Percentiles rank a stretch among this genome's conserved stretches.
phyloP scores from a whole-genome alignment of 2,329 filamentous ascomycete species.

The Xylaria sp. region DNA sequence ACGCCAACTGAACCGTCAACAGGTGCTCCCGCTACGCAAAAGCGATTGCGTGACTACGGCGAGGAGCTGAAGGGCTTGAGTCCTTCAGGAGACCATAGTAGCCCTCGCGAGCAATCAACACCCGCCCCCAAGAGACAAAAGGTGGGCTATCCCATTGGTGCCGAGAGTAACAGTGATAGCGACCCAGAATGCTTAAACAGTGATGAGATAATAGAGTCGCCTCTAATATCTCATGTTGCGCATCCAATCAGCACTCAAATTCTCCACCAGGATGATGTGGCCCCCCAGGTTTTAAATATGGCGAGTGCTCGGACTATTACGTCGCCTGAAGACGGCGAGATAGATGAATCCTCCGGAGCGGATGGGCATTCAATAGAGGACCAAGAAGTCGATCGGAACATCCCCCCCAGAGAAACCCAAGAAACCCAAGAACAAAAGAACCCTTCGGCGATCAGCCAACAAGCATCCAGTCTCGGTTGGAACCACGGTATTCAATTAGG shows the following conservation, averaged over 20 bases:
- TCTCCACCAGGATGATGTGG: not conserved
- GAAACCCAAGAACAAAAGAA: conserved; percentile 1
- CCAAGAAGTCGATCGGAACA: not conserved
- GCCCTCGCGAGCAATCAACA: conserved; percentile 13
- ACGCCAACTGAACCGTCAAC: not conserved
- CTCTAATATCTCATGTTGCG: conserved; percentile 10
- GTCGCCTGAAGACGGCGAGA: conserved; percentile 32
- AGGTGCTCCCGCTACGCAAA: conserved; percentile 28
- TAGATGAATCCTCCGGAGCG: not conserved
- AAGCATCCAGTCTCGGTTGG: conserved; percentile 27
- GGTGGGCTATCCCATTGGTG: not conserved
- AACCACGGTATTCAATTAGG: conserved; percentile 35
- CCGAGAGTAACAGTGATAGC: conserved; percentile 15
- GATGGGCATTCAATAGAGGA: not conserved
- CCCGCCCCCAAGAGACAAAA: conserved; percentile 36
- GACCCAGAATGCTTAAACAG: conserved; percentile 40
- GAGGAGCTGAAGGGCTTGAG: conserved; percentile 41
- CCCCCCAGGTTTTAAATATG: not conserved
- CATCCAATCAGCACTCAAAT: not conserved
- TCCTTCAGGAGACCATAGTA: conserved; percentile 33
- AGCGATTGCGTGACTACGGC: conserved; percentile 39
- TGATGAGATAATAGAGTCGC: conserved; percentile 42
- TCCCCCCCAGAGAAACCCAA: not conserved
- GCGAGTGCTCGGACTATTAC: not conserved
- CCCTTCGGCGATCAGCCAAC: not conserved